Evolutionary conservation across 495 filamentous ascomycete species (phyloP).

Genomic region (Trichoderma reesei): DNA sequence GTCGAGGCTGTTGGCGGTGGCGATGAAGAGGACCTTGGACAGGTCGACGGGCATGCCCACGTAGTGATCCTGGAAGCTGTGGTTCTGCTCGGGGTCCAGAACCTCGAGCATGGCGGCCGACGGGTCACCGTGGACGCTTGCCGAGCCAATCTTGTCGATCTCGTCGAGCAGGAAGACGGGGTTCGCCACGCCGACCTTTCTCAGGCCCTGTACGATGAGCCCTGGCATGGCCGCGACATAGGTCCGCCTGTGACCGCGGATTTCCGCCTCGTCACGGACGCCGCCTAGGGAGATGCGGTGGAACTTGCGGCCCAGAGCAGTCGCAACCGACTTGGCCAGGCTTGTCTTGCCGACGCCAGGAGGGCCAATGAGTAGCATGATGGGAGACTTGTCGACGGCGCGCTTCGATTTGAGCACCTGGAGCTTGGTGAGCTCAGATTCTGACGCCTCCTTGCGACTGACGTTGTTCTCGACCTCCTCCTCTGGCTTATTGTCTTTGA

Average conservation of each 20-base stretch:
- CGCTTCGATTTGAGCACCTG: slow-evolving; percentile 61
- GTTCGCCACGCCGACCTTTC: slow-evolving; percentile 93
- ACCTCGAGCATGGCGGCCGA: slow-evolving; percentile 99
- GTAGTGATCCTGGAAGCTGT: slow-evolving; percentile 92
- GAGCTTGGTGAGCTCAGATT: slow-evolving; percentile 48
- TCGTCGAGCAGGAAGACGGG: slow-evolving; percentile 96
- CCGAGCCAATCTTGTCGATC: slow-evolving; percentile 92
- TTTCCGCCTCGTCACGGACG: slow-evolving; percentile 93
- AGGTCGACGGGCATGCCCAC: slow-evolving; percentile 93
- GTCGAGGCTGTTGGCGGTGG: slow-evolving; percentile 93
- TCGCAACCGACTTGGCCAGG: slow-evolving; percentile 86
- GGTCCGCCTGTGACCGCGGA: slow-evolving; percentile 87
- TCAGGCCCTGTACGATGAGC: slow-evolving; percentile 83
- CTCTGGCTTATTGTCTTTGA: slow-evolving; percentile 13
- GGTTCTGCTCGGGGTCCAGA: slow-evolving; percentile 94
- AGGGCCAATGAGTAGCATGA: slow-evolving; percentile 85
- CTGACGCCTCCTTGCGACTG: slow-evolving; percentile 26
- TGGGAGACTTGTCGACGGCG: slow-evolving; percentile 91
- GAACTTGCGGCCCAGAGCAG: slow-evolving; percentile 88
- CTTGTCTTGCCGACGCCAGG: slow-evolving; percentile 96
- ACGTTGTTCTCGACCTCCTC: slow-evolving; percentile 14
- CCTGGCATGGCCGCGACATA: slow-evolving; percentile 99
- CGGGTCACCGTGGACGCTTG: slow-evolving; percentile 92
- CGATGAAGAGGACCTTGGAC: slow-evolving; percentile 94
- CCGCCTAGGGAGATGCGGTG: slow-evolving; percentile 95